Conservation (phyloP, 2,329 filamentous ascomycete species). For the Pseudocercospora fijiensis region DNA sequence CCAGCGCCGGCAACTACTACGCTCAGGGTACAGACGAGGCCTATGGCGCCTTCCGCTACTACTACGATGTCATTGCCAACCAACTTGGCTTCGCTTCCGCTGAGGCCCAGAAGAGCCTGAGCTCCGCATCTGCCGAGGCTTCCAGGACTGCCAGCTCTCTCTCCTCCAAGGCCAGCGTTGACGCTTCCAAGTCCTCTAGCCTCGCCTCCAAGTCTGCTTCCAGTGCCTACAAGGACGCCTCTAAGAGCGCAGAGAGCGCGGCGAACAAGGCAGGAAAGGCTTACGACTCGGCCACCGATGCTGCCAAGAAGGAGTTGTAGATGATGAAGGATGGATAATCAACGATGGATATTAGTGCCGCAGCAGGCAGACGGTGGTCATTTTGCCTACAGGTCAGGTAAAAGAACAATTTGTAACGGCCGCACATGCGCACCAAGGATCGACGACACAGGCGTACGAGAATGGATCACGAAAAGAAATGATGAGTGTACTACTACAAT, state of each 20-base stretch:
- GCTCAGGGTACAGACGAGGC: constrained; percentile 71
- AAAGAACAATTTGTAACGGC: constrained; percentile 34
- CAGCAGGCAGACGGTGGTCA: constrained; percentile 7
- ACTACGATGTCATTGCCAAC: constrained; percentile 47
- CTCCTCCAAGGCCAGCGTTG: constrained; percentile 36
- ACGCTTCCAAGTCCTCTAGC: constrained; percentile 35
- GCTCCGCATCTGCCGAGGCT: constrained; percentile 36
- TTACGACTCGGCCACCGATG: constrained; percentile 23
- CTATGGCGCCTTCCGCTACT: constrained; percentile 36
- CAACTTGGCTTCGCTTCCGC: constrained; percentile 48
- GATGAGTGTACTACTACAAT: constrained; percentile 25
- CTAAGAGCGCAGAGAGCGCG: constrained; percentile 30
- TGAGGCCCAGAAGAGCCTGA: constrained; percentile 38
- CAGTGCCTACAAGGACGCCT: constrained; percentile 32
- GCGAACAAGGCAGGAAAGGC: constrained; percentile 37
- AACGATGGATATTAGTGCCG: constrained; percentile 7
- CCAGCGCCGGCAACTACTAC: constrained; percentile 68
- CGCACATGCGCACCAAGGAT: constrained; percentile 17
- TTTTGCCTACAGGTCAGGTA: constrained; percentile 25
- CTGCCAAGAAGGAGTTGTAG: constrained; percentile 26
- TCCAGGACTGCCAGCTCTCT: constrained; percentile 25
- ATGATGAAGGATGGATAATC: neutral
- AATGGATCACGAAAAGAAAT: constrained; percentile 26
- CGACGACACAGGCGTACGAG: constrained; percentile 17
- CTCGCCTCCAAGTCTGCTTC: constrained; percentile 36